A percentile compares a stretch with the other conserved stretches of the same genome.
Conservation (phyloP, 768 basidiomycete genomes). For the Pleurotus djamor region DNA sequence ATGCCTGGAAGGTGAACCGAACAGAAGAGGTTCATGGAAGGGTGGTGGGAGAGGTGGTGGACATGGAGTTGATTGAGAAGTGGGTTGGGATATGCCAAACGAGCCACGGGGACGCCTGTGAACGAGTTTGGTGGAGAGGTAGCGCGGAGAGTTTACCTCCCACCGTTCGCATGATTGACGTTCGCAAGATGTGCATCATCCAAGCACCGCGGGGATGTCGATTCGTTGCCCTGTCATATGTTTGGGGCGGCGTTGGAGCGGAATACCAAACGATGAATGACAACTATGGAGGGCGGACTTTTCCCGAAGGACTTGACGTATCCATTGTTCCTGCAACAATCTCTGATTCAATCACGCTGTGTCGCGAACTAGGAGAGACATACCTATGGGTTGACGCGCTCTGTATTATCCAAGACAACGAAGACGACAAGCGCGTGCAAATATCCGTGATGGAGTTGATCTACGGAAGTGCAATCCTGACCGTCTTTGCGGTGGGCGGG, state of each 20-base stretch:
- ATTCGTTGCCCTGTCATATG: slow-evolving; percentile 1
- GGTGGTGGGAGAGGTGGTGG: background rate
- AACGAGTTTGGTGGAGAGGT: slow-evolving; percentile 1
- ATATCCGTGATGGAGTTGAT: background rate
- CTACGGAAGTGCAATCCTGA: background rate
- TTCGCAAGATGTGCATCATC: background rate
- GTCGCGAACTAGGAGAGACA: background rate
- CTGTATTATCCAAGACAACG: background rate
- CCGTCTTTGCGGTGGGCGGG: background rate
- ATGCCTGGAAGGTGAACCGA: background rate
- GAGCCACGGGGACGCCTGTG: background rate
- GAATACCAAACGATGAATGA: background rate
- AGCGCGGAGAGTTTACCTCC: background rate
- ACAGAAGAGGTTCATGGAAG: background rate
- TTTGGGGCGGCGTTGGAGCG: background rate
- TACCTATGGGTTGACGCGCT: background rate
- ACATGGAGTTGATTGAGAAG: background rate
- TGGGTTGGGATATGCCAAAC: background rate
- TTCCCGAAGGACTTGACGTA: background rate
- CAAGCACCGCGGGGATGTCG: background rate
- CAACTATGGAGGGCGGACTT: background rate
- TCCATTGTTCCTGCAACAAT: background rate
- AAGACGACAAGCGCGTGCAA: background rate
- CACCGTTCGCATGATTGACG: slow-evolving; percentile 2
- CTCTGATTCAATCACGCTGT: background rate